A percentile compares a stretch with the other conserved stretches of the same genome.
Conservation (phyloP, 1,139 yeast species). For the Saccharomycopsis crataegensis region DNA sequence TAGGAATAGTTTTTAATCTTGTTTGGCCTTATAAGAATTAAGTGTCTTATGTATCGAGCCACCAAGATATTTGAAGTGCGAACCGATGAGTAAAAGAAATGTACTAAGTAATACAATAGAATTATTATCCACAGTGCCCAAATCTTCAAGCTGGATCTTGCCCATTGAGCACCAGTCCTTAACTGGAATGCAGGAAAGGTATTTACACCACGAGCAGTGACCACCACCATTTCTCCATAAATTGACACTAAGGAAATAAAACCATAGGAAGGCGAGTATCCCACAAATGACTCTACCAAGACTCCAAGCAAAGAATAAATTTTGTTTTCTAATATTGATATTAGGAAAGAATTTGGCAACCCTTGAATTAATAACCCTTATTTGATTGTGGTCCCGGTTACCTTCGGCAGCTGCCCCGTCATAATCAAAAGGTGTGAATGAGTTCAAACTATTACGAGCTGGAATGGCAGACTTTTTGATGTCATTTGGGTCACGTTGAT, state of each 20-base stretch:
- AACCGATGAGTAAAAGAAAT: slow-evolving; percentile 4
- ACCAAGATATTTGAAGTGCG: slow-evolving; percentile 10
- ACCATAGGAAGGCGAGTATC: slow-evolving; percentile 42
- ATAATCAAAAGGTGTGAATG: slow-evolving; percentile 20
- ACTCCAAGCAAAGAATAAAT: slow-evolving; percentile 43
- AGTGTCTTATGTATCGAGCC: neutral
- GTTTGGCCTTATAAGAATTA: neutral
- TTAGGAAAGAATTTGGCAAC: slow-evolving; percentile 14
- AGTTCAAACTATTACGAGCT: slow-evolving; percentile 15
- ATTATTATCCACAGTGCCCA: slow-evolving; percentile 3
- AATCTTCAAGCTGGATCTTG: slow-evolving; percentile 27
- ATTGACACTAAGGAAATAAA: slow-evolving; percentile 41
- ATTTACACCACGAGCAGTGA: slow-evolving; percentile 65
- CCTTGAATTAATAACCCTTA: slow-evolving; percentile 11
- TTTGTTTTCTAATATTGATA: slow-evolving; percentile 21
- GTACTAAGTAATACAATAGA: slow-evolving; percentile 6
- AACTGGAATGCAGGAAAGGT: slow-evolving; percentile 65
- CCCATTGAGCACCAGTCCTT: slow-evolving; percentile 69
- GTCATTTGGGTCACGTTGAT: slow-evolving; percentile 17
- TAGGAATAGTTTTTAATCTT: neutral
- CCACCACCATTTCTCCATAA: slow-evolving; percentile 41
- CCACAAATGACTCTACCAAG: slow-evolving; percentile 41
- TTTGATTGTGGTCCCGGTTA: slow-evolving; percentile 31
- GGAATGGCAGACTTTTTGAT: slow-evolving; percentile 22
- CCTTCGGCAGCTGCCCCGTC: slow-evolving; percentile 13